Evolutionary conservation across 345 rosid genomes (phyloP), one percentile per base, ranked within the genome.

Genomic region (Melaleuca alternifolia): DNA sequence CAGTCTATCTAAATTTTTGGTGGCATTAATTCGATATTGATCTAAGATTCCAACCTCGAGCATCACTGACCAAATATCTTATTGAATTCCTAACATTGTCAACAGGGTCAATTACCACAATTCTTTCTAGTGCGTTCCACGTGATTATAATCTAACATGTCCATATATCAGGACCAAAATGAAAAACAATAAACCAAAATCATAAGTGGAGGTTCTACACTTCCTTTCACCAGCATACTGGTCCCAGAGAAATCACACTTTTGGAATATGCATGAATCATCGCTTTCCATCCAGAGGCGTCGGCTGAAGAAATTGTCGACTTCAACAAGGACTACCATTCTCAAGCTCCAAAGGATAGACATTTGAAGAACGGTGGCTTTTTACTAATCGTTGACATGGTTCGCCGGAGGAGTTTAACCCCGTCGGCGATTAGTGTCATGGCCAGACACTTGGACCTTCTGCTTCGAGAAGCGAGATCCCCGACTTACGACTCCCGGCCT

Each of bases 401-500:
- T 6, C n/a, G 12, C 33, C 37, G 30, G 15, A 57, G 24, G n/a
- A 24, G 46, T 16, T 65, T 65, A 37, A 65, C 44, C 4, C 77
- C 10, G 2, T 18, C 48, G 6, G 79, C 12, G 46, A 71, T 71
- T 10, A 37, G 48, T 0, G 44, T 9, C 79, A 2, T 9, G 44
- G 44, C 21, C 6, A 10, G 13, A 71, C 11, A 6, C 48, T 37
- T 11, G 7, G 24, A 37, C 79, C 24, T 71, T 71, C 48, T 6
- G 13, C 79, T 18, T 37, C 24, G 3, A 10, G 79, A 18, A 37
- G 79, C 46, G 12, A 65, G 77, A 71, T 9, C 1, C 48, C 6
- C 24, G 9, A 10, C 33, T 33, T 71, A 20, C 18, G 2, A 0
- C 3, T 16, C 77, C 46, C 12, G 3, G 20, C 3, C 5, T 4